Conservation (phyloP, 805 yeast genomes). For the Candida maris region DNA sequence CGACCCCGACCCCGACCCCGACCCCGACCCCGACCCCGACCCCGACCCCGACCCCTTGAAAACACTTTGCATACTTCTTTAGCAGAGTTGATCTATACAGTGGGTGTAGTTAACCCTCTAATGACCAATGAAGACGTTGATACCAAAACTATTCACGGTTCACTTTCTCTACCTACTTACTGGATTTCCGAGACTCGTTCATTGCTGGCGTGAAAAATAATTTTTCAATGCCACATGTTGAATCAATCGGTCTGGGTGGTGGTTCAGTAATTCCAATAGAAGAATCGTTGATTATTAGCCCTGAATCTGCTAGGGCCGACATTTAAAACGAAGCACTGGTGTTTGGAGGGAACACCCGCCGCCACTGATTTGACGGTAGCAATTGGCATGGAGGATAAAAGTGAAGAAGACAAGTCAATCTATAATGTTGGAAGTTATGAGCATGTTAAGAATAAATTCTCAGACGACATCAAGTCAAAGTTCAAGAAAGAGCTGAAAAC, state of each 20-base stretch:
- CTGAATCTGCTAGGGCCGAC: conserved; percentile 46
- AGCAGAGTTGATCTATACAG: conserved; percentile 38
- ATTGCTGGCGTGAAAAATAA: conserved; percentile 51
- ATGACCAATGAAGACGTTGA: conserved; percentile 19
- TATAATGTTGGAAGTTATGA: conserved; percentile 26
- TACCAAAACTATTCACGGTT: conserved; percentile 20
- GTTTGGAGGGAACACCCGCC: conserved; percentile 42
- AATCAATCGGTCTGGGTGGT: conserved; percentile 48
- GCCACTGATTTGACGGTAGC: conserved; percentile 42
- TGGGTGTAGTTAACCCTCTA: conserved; percentile 34
- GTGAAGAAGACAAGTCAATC: conserved; percentile 28
- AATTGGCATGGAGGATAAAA: conserved; percentile 24
- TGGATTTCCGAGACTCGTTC: conserved; percentile 44
- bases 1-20: too few species aligned
- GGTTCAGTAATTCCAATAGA: conserved; percentile 40
- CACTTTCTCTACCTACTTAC: conserved; percentile 40
- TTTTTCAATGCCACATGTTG: conserved; percentile 49
- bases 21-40: too few species aligned
- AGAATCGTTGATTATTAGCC: conserved; percentile 36
- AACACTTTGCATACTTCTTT: conserved; percentile 39
- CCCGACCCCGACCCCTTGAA: conserved; percentile 33
- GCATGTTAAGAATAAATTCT: conserved; percentile 9
- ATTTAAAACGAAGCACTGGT: conserved; percentile 33
- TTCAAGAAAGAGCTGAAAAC: conserved; percentile 14
- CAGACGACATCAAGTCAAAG: conserved; percentile 1